These are phyloP conservation scores for Colletotrichum kahawae DNA, from an alignment of 2,329 filamentous ascomycete genomes.

Conservation along the genomic window DNA sequence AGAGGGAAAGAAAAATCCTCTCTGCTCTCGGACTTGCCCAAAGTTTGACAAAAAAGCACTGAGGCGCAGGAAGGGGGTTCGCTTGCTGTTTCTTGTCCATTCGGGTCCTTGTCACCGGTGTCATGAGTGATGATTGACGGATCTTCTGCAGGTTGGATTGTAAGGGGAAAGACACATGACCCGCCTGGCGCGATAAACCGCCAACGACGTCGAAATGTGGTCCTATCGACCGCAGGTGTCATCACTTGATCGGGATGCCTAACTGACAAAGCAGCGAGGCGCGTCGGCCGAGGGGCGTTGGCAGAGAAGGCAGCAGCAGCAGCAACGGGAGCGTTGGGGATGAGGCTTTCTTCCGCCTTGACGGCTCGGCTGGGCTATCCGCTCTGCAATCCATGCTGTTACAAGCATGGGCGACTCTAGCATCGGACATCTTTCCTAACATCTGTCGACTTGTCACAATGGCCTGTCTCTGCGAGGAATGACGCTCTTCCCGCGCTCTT, in stretches of 20 bases:
- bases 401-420: background rate
- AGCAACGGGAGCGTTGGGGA: background rate
- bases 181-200: background rate
- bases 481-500: background rate
- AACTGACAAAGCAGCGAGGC: background rate
- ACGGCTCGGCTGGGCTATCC: background rate
- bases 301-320: background rate
- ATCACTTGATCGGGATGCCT: background rate
- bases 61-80: background rate
- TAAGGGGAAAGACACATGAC: background rate
- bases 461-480: background rate
- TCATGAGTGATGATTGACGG: background rate
- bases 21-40: background rate
- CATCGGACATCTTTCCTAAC: background rate
- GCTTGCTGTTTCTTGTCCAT: background rate
- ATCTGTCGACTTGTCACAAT: slow-evolving; percentile 5
- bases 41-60: background rate
- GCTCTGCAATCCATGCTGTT: background rate
- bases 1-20: background rate
- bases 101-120: background rate
- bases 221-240: background rate
- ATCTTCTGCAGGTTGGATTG: slow-evolving; percentile 2
- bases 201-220: background rate
- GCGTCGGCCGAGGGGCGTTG: background rate
- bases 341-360: background rate